A percentile compares a stretch with the other conserved stretches of the same genome.
Evolutionary conservation across 257 asterid genomes (phyloP).

Genomic region (Linaria vulgaris): DNA sequence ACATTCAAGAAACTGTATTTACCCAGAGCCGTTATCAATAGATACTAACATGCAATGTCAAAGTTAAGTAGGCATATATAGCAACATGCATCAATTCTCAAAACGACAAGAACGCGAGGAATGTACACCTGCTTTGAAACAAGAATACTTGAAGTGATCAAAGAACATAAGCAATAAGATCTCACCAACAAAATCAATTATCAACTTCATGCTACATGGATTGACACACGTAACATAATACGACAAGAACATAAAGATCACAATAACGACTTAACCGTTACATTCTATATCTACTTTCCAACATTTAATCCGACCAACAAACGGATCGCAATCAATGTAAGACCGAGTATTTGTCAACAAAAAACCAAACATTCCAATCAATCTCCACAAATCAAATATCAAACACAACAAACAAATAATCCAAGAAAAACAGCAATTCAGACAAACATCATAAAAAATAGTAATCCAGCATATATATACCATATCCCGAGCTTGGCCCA

Average conservation of each 20-base stretch:
- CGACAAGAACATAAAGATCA: not conserved
- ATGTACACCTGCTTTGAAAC: not conserved
- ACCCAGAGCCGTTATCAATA: conserved; percentile 4
- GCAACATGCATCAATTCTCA: too few species aligned
- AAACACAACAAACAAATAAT: conserved; percentile 1
- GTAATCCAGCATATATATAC: conserved; percentile 31
- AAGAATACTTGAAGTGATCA: conserved; percentile 12
- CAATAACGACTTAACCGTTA: not conserved
- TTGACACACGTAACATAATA: conserved; percentile 15
- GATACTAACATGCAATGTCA: conserved; percentile 1
- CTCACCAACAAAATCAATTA: conserved; percentile 5
- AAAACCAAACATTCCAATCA: too few species aligned
- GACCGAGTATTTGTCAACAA: not conserved
- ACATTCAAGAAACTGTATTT: not conserved
- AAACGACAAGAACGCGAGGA: not conserved
- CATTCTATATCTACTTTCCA: not conserved
- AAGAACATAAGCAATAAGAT: conserved; percentile 1
- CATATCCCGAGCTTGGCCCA: conserved; percentile 59
- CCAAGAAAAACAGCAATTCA: not conserved
- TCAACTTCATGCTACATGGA: not conserved
- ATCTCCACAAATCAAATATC: too few species aligned
- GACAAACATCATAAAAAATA: not conserved
- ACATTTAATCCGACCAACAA: conserved; percentile 21
- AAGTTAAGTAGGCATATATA: not conserved
- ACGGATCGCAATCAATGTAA: not conserved